These are phyloP conservation scores for Citrus sp. DNA, from an alignment of 345 rosid species.

Conservation along the genomic window DNA sequence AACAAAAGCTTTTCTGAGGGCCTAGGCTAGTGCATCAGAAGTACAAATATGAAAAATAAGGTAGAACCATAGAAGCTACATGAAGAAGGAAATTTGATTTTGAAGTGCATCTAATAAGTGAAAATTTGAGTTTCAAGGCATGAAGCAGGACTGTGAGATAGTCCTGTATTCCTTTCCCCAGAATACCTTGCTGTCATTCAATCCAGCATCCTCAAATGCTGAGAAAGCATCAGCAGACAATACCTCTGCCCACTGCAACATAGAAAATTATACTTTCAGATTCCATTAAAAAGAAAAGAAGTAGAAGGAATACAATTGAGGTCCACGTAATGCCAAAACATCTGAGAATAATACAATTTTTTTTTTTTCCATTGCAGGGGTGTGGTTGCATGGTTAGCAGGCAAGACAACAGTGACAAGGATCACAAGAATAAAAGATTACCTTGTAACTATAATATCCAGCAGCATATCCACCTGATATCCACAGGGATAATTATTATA, in stretches of 20 bases:
- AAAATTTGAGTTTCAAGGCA: not conserved
- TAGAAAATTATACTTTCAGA: constrained; percentile 19
- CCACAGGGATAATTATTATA: constrained; percentile 10
- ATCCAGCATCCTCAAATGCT: constrained; percentile 91
- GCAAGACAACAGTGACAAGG: not conserved
- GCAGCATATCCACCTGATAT: constrained; percentile 85
- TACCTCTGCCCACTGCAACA: constrained; percentile 95
- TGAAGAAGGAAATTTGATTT: not conserved
- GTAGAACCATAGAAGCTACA: not conserved
- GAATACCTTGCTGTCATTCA: constrained; percentile 68
- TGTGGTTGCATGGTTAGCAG: not conserved
- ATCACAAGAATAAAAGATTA: constrained; percentile 20
- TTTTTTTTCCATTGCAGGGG: not conserved
- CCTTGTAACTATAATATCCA: constrained; percentile 98
- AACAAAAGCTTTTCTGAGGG: not conserved
- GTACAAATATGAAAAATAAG: not conserved
- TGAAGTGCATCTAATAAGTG: not conserved
- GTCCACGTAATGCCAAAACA: not conserved
- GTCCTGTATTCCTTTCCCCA: constrained; percentile 1
- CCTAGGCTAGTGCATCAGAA: not conserved
- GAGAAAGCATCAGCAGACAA: constrained; percentile 98
- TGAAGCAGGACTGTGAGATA: not conserved
- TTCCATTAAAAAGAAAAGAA: constrained; percentile 3
- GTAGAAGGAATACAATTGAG: constrained; percentile 2
- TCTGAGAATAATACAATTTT: not conserved